Base-by-base conservation (phyloP, 345 rosid genomes). In the Pistacia atlantica region DNA sequence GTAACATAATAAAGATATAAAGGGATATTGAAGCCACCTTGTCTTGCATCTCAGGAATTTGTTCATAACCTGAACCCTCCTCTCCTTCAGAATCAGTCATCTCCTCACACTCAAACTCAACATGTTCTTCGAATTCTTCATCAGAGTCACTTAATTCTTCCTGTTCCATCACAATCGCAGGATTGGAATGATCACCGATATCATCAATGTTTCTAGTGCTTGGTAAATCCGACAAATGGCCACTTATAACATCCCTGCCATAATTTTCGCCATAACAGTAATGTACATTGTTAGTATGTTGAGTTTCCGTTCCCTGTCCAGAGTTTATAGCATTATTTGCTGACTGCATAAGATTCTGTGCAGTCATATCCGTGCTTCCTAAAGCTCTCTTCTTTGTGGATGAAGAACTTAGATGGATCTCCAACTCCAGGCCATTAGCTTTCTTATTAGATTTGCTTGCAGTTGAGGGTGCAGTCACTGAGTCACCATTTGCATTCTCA, bases 81-180 rank as follows among this genome's bases (percentile, higher is more conserved):
- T 90, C 99, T 67, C 91, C 98, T 80, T 93, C 99, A 80, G 98
- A 96, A 89, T 96, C 99, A 73, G 86, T 86, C 97, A 96, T 96
- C 84, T 96, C 99, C 89, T 96, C 99, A 49, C 98, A 84, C 83
- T 96, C 99, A 86, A 96, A 96, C 85, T 93, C 97, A 12, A 96
- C 97, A 82, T 93, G 81, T 80, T 96, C 97, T 86, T 91, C 99
- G 58, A 80, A 73, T 31, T 92, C 98, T 80, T 93, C 99, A 33
- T 92, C 98, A 54, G 99, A 93, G 81, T 93, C 99, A 71, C 99
- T 96, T 81, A 96, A 85, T 86, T 96, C 98, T 85, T 96, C 99
- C 78, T 92, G 95, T 80, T 96, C 99, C 98, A 96, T 96, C 81
- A 96, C 91, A 83, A 96, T 93, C 73, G 80, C 99, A 4, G 86